A percentile compares a stretch with the other conserved stretches of the same genome.
Conservation (phyloP, 345 rosid genomes). For the Alliaria petiolata region DNA sequence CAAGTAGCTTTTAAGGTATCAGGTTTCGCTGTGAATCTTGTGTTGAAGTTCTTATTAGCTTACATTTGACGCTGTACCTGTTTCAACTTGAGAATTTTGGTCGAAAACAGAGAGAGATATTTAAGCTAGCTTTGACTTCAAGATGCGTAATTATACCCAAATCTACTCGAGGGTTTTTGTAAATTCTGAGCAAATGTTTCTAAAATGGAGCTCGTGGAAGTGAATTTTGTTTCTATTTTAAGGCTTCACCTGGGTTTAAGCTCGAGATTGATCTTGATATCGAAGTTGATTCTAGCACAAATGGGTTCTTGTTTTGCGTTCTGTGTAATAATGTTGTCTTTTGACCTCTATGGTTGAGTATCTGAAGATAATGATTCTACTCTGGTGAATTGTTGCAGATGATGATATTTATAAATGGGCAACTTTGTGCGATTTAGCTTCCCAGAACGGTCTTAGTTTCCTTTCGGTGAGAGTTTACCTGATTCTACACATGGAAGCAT, state of each 20-base stretch:
- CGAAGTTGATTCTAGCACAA: background rate
- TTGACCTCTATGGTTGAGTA: background rate
- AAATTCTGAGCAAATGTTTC: background rate
- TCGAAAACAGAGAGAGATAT: background rate
- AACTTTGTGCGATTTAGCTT: conserved; percentile 33
- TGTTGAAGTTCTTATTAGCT: background rate
- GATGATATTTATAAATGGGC: conserved; percentile 16
- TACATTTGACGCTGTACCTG: background rate
- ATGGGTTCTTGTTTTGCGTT: background rate
- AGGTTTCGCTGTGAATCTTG: background rate
- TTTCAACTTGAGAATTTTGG: background rate
- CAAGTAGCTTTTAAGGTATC: background rate
- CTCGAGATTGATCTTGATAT: background rate
- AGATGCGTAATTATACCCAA: conserved; percentile 3
- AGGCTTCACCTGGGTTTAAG: background rate
- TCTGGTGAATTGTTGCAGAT: conserved; percentile 7
- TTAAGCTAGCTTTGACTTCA: conserved; percentile 16
- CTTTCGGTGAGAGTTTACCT: conserved; percentile 25
- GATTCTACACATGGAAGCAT: conserved; percentile 59
- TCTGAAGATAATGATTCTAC: background rate
- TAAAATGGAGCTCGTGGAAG: background rate
- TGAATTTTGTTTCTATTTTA: background rate
- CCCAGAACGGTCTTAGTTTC: conserved; percentile 32
- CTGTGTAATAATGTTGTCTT: background rate
- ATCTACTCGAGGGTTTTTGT: background rate